phyloP scores from a whole-genome alignment of 129 eudicot species.

The Flaveria bidentis region DNA sequence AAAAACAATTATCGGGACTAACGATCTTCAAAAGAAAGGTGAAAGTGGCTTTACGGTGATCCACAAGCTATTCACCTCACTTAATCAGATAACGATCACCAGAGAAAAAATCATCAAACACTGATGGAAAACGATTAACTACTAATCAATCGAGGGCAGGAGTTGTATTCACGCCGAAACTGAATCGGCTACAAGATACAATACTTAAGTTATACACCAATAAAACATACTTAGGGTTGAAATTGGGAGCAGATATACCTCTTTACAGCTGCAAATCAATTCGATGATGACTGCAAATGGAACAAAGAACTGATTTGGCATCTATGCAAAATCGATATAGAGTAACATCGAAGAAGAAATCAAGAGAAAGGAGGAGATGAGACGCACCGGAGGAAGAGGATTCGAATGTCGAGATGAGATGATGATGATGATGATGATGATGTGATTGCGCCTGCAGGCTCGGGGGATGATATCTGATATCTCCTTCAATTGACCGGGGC shows the following conservation, averaged over 20 bases:
- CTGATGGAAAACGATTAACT: not conserved
- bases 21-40: not conserved
- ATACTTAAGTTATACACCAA: not conserved
- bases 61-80: not conserved
- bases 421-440: conserved; percentile 9
- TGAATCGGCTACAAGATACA: not conserved
- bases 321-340: not conserved
- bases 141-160: not conserved
- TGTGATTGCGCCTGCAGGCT: not conserved
- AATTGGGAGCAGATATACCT: not conserved
- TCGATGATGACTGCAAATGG: conserved; percentile 15
- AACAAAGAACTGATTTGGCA: conserved; percentile 5
- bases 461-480: not conserved
- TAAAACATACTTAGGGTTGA: conserved; percentile 15
- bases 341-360: not conserved
- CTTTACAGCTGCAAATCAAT: not conserved
- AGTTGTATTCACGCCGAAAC: not conserved
- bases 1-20: not conserved
- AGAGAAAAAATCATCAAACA: not conserved
- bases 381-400: not conserved
- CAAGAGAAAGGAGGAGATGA: not conserved
- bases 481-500: not conserved
- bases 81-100: not conserved
- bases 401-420: not conserved
- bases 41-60: not conserved